Conservation (phyloP, 768 basidiomycete species). For the Tylopilus sp. region DNA sequence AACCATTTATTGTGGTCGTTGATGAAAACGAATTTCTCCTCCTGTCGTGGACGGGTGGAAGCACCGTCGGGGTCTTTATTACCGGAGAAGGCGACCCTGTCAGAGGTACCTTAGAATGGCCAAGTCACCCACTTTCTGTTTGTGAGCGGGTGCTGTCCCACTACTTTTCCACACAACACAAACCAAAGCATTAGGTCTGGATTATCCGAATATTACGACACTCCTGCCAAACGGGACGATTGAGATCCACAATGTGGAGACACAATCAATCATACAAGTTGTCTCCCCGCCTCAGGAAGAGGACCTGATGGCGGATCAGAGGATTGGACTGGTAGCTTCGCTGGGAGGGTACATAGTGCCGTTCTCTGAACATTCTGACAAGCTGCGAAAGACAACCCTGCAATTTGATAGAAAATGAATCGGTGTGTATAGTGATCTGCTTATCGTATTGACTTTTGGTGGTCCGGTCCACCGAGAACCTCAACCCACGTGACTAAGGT, state of each 20-base stretch:
- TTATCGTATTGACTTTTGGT: constrained; percentile 4
- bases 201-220: constrained; percentile 77
- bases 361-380: constrained; percentile 37
- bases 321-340: constrained; percentile 27
- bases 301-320: constrained; percentile 24
- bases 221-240: constrained; percentile 77
- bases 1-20: constrained; percentile 74
- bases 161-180: background rate
- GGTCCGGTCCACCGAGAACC: constrained; percentile 10
- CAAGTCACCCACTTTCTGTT: constrained; percentile 68
- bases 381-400: constrained; percentile 35
- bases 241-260: constrained; percentile 77
- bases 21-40: constrained; percentile 80
- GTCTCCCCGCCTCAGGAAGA: constrained; percentile 45
- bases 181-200: constrained; percentile 51
- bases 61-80: constrained; percentile 84
- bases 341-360: constrained; percentile 41
- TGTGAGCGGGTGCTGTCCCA: constrained; percentile 48
- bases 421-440: no score
- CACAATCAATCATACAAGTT: constrained; percentile 68
- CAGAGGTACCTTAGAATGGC: constrained; percentile 86
- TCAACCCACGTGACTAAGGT: constrained; percentile 25
- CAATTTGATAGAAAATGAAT: constrained; percentile 23
- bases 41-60: constrained; percentile 77
- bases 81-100: constrained; percentile 84